Base-by-base conservation (phyloP, 2,329 filamentous ascomycete species). In the Lachnellula hyalina region DNA sequence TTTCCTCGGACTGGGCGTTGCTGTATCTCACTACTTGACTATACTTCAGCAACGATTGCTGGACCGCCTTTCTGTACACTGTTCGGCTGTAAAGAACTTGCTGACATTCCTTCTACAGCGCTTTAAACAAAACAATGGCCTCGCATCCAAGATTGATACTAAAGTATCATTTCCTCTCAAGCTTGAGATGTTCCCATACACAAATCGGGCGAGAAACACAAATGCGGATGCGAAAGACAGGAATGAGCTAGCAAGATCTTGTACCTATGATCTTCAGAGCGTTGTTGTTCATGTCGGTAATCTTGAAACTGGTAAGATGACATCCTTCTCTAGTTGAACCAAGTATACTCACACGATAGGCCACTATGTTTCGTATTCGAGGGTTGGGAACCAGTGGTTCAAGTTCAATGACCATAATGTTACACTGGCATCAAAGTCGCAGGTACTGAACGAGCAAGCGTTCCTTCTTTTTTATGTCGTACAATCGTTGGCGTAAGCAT, bases 401-500 rank as follows among this genome's bases (percentile, higher is more conserved):
- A 84, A 89, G 53, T 96, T 96, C 73, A 95, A 97, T 67, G 93
- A 97, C 68, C 92, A 94, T 70, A 91, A 90, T 69, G 93, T 97
- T 23, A 89, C 92, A 58, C 69, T 92, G 53, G 93, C 90, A 2
- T 84, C 83, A 47, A 87, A 94, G 68, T 88, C 87, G 5, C 90
- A 96, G 56, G 93, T 97, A 3, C 77, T 97, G 42, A 82, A 81
- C 32, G 89, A 90, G 14, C 86, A 96, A 70, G 91, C 93, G 0
- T 97, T 96, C 71, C 76, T 97, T 54, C 75, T 97, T 51, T 96
- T 96, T 70, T 97, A 97, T 65, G 85, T 87, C 51, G 83, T 87
- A 57, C 77, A 84, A 58, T 84, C 82, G 45, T 47, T 58, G 38
- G 53, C 50, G 42, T 58, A 57, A 36, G 41, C 36, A 35, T 5